Base-by-base conservation (phyloP, 768 basidiomycete genomes). In the Cyclocybe cylindracea region DNA sequence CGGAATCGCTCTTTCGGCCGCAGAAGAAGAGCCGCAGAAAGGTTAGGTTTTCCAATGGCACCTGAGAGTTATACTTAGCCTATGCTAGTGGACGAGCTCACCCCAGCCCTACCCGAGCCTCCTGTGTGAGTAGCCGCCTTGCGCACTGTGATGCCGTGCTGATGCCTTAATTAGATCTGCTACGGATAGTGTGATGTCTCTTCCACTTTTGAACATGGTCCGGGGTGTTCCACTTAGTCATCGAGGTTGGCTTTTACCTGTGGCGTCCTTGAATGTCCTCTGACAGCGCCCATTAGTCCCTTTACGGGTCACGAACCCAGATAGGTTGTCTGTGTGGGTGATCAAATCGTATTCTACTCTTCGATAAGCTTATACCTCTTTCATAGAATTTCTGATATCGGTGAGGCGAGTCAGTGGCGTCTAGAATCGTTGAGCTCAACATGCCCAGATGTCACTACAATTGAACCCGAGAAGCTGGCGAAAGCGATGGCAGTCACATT, bases 131-230 rank as follows among this genome's bases (percentile, higher is more conserved):
- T 10, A 16, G 16, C 47, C 50, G 44, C 45, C 43, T 37, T 19
- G 46, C 41, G 45, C 40, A 44, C 48, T 50, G 53, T 42, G 44
- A 19, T 33, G 16, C 42, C 35, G 39, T 44, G 39, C 38, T 39
- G 37, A 54, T 60, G 36, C 53, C 46, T 56, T 33, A 34, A 49
- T 44, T 53, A 77, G 77, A 19, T 73, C 74, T 46, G 73, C 76
- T 43, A 69, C 71, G 31, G 70, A 71, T 41, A 80, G 78, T 48
- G 78, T 80, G 33, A 74, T 75, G 58, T 78, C 77, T 10, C 65
- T 80, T n/a, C 78, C 78, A 18, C 66, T 75, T 49, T 66, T 80
- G 50, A 73, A 71, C 52, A 70, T 75, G 66, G 68, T 80, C 35
- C 68, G 77, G 35, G 70, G 71, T 49, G 78, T 80, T 11, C 79